Percentiles rank a stretch among this genome's conserved stretches.
These are phyloP conservation scores for Basipetospora sp. DNA, from an alignment of 2,329 filamentous ascomycete species.

Conservation along the genomic window DNA sequence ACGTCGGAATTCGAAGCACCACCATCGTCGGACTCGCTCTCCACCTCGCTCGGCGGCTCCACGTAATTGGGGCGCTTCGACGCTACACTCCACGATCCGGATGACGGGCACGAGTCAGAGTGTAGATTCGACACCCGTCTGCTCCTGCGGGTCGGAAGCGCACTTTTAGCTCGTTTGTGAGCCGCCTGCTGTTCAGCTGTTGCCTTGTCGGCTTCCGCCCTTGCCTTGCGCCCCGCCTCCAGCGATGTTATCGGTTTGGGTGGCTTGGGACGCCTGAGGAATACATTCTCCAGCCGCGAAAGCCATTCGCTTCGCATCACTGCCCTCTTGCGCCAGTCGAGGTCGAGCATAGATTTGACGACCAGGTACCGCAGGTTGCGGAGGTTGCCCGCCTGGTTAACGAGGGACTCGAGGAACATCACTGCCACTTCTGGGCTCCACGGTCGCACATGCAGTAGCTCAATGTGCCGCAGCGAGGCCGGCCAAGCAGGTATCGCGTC, in stretches of 20 bases:
- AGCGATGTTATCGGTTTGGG: slow-evolving; percentile 24
- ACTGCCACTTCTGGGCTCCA: slow-evolving; percentile 57
- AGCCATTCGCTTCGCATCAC: slow-evolving; percentile 68
- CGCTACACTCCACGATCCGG: neutral
- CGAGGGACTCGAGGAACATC: slow-evolving; percentile 64
- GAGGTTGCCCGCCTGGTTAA: slow-evolving; percentile 53
- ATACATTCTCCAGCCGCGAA: slow-evolving; percentile 51
- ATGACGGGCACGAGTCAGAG: slow-evolving; percentile 10
- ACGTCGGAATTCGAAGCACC: slow-evolving; percentile 8
- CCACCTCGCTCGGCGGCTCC: slow-evolving; percentile 7
- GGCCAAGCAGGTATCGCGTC: slow-evolving; percentile 69
- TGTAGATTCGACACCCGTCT: slow-evolving; percentile 19
- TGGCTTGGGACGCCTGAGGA: slow-evolving; percentile 34
- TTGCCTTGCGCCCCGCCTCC: slow-evolving; percentile 14
- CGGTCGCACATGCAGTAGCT: slow-evolving; percentile 63
- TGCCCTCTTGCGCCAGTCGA: slow-evolving; percentile 68
- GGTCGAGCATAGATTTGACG: slow-evolving; percentile 64
- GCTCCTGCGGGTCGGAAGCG: neutral
- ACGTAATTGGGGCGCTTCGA: neutral
- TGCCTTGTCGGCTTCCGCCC: neutral
- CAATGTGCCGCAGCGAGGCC: slow-evolving; percentile 50
- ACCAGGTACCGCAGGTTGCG: slow-evolving; percentile 53
- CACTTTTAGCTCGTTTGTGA: neutral
- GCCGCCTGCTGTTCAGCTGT: too few species aligned
- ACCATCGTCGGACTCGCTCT: slow-evolving; percentile 6